Percentiles rank a stretch among this genome's conserved stretches.
These are phyloP conservation scores for Gossypium trilobum DNA, from an alignment of 441 rosid species.

Conservation along the genomic window DNA sequence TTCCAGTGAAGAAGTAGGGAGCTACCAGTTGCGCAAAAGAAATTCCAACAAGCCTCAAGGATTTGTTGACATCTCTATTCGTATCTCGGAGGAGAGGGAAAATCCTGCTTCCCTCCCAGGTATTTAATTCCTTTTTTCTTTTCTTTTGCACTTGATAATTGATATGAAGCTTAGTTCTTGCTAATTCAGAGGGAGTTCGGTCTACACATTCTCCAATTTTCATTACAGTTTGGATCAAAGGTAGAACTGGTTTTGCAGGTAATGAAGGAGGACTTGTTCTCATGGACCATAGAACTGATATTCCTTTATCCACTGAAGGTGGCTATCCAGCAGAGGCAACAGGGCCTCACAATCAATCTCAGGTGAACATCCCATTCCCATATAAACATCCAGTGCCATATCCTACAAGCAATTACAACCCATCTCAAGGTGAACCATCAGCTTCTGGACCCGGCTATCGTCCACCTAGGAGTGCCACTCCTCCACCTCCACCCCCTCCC, in stretches of 20 bases:
- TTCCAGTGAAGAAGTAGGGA: constrained; percentile 52
- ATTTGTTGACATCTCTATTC: constrained; percentile 63
- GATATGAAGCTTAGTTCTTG: background rate
- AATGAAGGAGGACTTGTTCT: constrained; percentile 45
- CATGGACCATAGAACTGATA: constrained; percentile 23
- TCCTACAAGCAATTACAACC: constrained; percentile 28
- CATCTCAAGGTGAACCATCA: constrained; percentile 31
- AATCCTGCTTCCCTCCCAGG: constrained; percentile 34
- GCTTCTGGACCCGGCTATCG: constrained; percentile 32
- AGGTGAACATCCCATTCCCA: constrained; percentile 21
- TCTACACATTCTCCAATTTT: too few species aligned
- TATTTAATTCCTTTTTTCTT: constrained; percentile 3
- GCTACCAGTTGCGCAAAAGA: constrained; percentile 64
- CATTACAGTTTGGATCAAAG: background rate
- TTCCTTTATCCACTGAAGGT: constrained; percentile 20
- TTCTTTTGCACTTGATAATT: background rate
- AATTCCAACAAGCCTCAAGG: constrained; percentile 66
- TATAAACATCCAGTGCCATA: constrained; percentile 26
- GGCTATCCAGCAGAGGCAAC: constrained; percentile 14
- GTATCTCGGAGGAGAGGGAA: constrained; percentile 45
- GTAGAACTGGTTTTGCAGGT: constrained; percentile 30
- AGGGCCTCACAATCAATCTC: constrained; percentile 23
- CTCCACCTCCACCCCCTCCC: constrained; percentile 58
- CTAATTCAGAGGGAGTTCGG: background rate
- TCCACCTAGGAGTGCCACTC: constrained; percentile 25